A percentile compares a stretch with the other conserved stretches of the same genome.
Conservation (phyloP, 208 protist genomes). For the Leishmania tarentolae region DNA sequence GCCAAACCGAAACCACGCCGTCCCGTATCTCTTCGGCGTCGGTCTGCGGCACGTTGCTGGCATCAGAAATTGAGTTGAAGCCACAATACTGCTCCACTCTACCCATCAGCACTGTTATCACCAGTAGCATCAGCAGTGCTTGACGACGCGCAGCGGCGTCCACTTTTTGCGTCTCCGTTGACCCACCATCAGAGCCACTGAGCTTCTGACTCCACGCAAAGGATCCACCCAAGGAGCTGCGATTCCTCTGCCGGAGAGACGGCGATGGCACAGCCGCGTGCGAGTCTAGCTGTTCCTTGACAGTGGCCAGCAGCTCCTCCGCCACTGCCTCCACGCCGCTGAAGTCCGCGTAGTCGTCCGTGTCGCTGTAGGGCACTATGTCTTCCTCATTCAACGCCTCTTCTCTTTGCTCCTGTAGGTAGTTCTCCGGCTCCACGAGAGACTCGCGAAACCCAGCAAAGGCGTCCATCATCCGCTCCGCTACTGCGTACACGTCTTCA, state of each 20-base stretch:
- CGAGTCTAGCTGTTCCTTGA: slow-evolving; percentile 30
- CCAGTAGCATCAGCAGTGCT: slow-evolving; percentile 67
- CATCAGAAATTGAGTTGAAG: slow-evolving; percentile 35
- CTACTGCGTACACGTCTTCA: slow-evolving; percentile 22
- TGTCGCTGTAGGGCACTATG: slow-evolving; percentile 62
- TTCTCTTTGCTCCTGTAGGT: slow-evolving; percentile 30
- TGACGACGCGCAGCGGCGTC: slow-evolving; percentile 20
- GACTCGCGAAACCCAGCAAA: slow-evolving; percentile 49
- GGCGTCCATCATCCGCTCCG: slow-evolving; percentile 53
- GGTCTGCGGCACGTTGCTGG: slow-evolving; percentile 28
- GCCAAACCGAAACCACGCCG: slow-evolving; percentile 52
- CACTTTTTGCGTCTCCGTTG: neutral
- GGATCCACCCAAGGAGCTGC: neutral
- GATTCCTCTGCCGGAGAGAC: neutral
- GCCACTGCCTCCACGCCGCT: slow-evolving; percentile 50
- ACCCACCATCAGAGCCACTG: neutral
- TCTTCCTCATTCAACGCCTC: slow-evolving; percentile 16
- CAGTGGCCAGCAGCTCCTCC: slow-evolving; percentile 45
- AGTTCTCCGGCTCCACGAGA: slow-evolving; percentile 50
- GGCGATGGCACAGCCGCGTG: neutral
- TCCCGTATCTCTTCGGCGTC: slow-evolving; percentile 66
- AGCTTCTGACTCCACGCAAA: neutral
- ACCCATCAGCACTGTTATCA: slow-evolving; percentile 63
- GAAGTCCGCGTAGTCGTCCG: slow-evolving; percentile 83
- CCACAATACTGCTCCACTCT: slow-evolving; percentile 40